Evolutionary conservation across 805 yeast species (phyloP).

Genomic region (Starmerella sp.): DNA sequence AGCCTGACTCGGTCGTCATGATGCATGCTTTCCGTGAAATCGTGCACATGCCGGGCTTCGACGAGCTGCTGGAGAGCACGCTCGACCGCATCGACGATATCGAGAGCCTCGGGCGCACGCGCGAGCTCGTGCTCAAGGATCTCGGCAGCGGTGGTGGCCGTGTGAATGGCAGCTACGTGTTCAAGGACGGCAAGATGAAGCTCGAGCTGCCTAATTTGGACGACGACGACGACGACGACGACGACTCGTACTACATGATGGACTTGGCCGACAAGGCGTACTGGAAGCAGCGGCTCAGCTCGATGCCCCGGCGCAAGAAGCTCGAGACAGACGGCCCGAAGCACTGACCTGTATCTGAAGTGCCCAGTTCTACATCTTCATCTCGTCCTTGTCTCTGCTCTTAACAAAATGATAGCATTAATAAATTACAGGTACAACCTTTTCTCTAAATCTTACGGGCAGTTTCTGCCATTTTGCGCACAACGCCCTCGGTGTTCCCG

Average conservation of each 20-base stretch:
- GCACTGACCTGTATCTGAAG: neutral
- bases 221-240: constrained; percentile 24
- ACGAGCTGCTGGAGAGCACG: constrained; percentile 52
- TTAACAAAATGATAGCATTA: neutral
- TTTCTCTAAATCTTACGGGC: neutral
- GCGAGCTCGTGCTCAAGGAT: constrained; percentile 66
- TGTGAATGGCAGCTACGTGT: constrained; percentile 21
- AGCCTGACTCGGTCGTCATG: constrained; percentile 80
- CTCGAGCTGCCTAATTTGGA: constrained; percentile 17
- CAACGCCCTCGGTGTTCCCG: constrained; percentile 61
- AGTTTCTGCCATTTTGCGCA: constrained; percentile 48
- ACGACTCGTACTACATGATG: constrained; percentile 6
- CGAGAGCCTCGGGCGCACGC: constrained; percentile 65
- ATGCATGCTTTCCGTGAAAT: constrained; percentile 81
- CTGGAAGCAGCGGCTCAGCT: constrained; percentile 4
- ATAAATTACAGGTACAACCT: neutral
- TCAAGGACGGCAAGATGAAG: constrained; percentile 15
- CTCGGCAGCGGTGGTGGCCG: constrained; percentile 31
- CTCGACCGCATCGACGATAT: constrained; percentile 59
- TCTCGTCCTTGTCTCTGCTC: neutral
- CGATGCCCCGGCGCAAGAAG: neutral
- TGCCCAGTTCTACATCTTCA: too few species aligned
- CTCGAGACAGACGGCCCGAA: neutral
- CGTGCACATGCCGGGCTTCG: constrained; percentile 58
- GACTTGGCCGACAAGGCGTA: neutral